Evolutionary conservation across 768 basidiomycete genomes (phyloP), one percentile per base, ranked within the genome.

Genomic region (Suillus fuscotomentosus): DNA sequence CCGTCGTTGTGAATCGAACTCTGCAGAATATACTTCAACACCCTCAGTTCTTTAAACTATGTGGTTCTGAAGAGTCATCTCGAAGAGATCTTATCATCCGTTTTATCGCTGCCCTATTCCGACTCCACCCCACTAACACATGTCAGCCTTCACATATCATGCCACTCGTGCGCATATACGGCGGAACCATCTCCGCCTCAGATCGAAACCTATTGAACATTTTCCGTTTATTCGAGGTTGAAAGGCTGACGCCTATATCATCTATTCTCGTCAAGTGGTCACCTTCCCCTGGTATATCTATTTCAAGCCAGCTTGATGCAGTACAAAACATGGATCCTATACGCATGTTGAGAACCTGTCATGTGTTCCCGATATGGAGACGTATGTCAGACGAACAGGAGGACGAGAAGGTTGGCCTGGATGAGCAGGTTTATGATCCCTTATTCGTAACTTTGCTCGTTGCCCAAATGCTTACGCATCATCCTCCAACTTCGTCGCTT

Each of bases 121-220:
- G 83, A 62, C 81, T 89, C 15, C 88, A 95, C 70, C 92, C 95
- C 0, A 76, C 81, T 14, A 94, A 94, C 69, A 90, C 94, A 2
- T 96, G 92, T 70, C 96, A 97, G 72, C 83, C 88, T 11, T 89
- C 86, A 3, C 93, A 96, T 67, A 77, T 96, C 51, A 88, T 92
- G 54, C 93, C 92, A 1, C 80, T 99, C 42, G 75, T 91, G 51
- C 78, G 77, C 22, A 77, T 95, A 1, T 98, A 98, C 72, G 77
- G 83, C 10, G 96, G 91, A 1, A 91, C 91, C 0, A 73, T 91
- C n/a, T 84, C 87, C 0, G 57, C 66, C 1, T 68, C 89, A 2
- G 96, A 98, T 72, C 80, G 83, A 34, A 78, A 79, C 36, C 79
- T 98, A 2, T 78, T 97, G 5, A 83, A 86, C 1, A 84, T 97